Conservation (phyloP, 148 eudicot genomes). For the Euryodendron excelsum region DNA sequence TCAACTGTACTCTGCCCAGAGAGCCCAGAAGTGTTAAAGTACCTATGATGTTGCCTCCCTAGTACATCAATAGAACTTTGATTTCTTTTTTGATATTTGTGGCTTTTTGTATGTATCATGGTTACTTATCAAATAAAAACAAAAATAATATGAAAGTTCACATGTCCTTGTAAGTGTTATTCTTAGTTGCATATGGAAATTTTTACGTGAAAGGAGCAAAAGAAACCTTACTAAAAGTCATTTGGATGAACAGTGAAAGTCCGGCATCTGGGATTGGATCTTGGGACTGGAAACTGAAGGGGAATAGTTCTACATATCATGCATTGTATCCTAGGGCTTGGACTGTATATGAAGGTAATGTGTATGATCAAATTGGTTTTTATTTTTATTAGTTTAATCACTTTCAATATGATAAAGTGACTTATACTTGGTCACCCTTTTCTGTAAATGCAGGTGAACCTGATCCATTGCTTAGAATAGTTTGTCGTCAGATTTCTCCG, state of each 20-base stretch:
- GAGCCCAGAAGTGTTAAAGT: slow-evolving; percentile 57
- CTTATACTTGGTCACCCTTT: slow-evolving; percentile 16
- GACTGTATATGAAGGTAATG: slow-evolving; percentile 89
- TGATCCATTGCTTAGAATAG: slow-evolving; percentile 73
- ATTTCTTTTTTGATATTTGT: too few species aligned
- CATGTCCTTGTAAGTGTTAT: background rate
- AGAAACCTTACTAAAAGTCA: slow-evolving; percentile 2
- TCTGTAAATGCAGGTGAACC: slow-evolving; percentile 69
- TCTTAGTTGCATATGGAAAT: background rate
- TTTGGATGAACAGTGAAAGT: slow-evolving; percentile 52
- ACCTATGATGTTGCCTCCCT: slow-evolving; percentile 8
- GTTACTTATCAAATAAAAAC: too few species aligned
- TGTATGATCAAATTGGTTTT: slow-evolving; percentile 1
- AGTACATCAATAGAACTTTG: too few species aligned
- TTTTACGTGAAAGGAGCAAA: background rate
- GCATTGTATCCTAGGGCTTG: slow-evolving; percentile 94
- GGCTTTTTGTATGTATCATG: background rate
- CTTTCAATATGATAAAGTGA: slow-evolving; percentile 10
- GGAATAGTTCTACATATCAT: slow-evolving; percentile 69
- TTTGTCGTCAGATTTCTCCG: slow-evolving; percentile 95
- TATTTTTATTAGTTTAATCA: background rate
- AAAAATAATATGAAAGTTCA: too few species aligned
- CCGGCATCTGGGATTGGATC: slow-evolving; percentile 70
- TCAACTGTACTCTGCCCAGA: slow-evolving; percentile 76
- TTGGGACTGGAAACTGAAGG: slow-evolving; percentile 95